Percentiles rank a stretch among this genome's conserved stretches.
Conservation (phyloP, 169 alveolate genomes). For the Plasmodium sp. region DNA sequence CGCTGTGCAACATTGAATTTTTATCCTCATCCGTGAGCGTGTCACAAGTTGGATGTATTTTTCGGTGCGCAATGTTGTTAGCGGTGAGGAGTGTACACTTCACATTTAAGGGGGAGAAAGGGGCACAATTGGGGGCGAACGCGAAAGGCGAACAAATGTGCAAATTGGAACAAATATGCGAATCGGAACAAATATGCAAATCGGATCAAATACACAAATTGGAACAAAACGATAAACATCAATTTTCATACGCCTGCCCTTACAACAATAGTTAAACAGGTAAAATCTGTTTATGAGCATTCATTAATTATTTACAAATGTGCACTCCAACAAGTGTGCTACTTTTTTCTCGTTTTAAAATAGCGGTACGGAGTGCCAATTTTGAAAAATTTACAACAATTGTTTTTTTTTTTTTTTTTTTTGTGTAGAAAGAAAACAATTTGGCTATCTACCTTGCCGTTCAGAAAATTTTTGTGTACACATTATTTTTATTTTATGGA, state of each 20-base stretch:
- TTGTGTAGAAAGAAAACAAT: neutral
- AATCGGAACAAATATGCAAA: neutral
- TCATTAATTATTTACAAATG: slow-evolving; percentile 3
- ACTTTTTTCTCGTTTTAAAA: neutral
- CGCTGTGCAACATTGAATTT: neutral
- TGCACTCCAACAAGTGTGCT: neutral
- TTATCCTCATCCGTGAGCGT: neutral
- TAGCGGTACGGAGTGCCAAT: neutral
- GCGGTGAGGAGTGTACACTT: neutral
- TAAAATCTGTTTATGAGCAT: neutral
- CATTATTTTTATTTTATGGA: neutral
- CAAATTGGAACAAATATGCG: neutral
- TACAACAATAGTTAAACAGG: neutral
- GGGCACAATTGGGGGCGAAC: neutral
- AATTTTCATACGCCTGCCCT: neutral
- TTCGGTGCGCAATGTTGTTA: neutral
- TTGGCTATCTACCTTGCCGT: neutral
- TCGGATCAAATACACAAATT: too few species aligned
- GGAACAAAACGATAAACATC: neutral
- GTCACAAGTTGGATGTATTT: neutral
- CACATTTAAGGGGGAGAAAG: neutral
- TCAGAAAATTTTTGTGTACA: neutral
- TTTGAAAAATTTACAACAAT: neutral
- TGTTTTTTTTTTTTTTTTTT: neutral
- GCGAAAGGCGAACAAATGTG: neutral